Evolutionary conservation across 768 basidiomycete species (phyloP).

Genomic region (Pulveroboletus sp.): DNA sequence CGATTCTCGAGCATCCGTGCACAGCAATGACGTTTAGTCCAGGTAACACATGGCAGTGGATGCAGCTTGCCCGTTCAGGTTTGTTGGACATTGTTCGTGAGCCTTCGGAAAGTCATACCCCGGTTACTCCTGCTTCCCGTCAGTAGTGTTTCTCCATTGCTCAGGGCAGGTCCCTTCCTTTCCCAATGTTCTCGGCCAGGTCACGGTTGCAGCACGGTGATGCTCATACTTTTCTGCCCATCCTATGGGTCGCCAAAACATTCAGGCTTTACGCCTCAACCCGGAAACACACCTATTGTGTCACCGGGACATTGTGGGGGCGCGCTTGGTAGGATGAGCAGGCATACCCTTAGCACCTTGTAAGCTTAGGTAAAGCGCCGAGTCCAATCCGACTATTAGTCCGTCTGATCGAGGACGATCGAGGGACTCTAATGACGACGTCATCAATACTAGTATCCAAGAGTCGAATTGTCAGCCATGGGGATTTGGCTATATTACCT

Average conservation of each 20-base stretch:
- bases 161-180: too few species aligned
- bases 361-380: neutral
- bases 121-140: too few species aligned
- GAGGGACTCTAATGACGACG: neutral
- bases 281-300: neutral
- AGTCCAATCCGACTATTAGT: neutral
- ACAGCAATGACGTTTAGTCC: too few species aligned
- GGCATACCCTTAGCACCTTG: neutral
- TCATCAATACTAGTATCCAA: neutral
- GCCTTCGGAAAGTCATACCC: too few species aligned
- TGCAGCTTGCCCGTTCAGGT: too few species aligned
- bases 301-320: neutral
- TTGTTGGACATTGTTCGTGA: too few species aligned
- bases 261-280: neutral
- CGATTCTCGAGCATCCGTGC: too few species aligned
- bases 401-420: neutral
- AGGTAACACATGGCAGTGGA: too few species aligned
- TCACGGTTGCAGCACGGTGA: neutral
- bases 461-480: neutral
- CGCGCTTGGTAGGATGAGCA: neutral
- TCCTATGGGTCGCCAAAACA: slow-evolving; percentile 1
- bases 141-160: too few species aligned
- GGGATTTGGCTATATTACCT: neutral
- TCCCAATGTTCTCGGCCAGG: neutral
- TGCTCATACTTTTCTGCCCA: slow-evolving; percentile 1